Percentiles rank a stretch among this genome's conserved stretches.
phyloP scores from a whole-genome alignment of 805 yeast genomes.

The Kodamaea sagamina region DNA sequence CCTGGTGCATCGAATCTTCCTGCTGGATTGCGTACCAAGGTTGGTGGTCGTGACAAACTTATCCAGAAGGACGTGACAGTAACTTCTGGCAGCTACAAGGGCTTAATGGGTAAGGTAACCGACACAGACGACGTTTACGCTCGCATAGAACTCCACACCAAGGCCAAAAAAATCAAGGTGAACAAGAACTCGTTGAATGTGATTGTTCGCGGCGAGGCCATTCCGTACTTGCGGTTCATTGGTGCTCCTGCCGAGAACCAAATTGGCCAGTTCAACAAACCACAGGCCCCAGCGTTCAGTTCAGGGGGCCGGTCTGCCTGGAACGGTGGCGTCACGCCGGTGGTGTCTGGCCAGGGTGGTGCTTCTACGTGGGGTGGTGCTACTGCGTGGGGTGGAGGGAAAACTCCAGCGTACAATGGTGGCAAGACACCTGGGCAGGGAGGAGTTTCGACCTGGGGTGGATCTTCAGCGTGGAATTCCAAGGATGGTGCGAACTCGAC shows the following conservation, averaged over 20 bases:
- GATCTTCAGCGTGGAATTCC: slow-evolving; percentile 20
- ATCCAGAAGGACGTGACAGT: slow-evolving; percentile 84
- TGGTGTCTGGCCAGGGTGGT: slow-evolving; percentile 22
- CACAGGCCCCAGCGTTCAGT: slow-evolving; percentile 35
- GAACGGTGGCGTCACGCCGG: slow-evolving; percentile 39
- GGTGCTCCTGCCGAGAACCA: slow-evolving; percentile 39
- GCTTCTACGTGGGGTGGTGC: slow-evolving; percentile 54
- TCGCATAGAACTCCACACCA: slow-evolving; percentile 90
- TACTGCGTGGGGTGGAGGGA: slow-evolving; percentile 26
- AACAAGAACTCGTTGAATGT: slow-evolving; percentile 78
- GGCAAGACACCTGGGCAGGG: slow-evolving; percentile 27
- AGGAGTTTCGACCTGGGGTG: slow-evolving; percentile 45
- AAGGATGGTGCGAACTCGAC: slow-evolving; percentile 23
- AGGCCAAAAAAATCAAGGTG: slow-evolving; percentile 83
- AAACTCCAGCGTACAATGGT: slow-evolving; percentile 22
- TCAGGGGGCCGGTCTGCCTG: slow-evolving; percentile 58
- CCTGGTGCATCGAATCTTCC: slow-evolving; percentile 40
- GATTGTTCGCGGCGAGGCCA: slow-evolving; percentile 63
- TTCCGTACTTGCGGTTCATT: slow-evolving; percentile 78
- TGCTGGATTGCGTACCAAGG: slow-evolving; percentile 50
- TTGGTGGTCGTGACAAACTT: slow-evolving; percentile 78
- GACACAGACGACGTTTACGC: slow-evolving; percentile 93
- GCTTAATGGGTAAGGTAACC: slow-evolving; percentile 87
- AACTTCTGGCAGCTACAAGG: slow-evolving; percentile 90
- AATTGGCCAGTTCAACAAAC: slow-evolving; percentile 18